phyloP scores from a whole-genome alignment of 208 protist genomes.

The Naegleria lovaniensis region DNA sequence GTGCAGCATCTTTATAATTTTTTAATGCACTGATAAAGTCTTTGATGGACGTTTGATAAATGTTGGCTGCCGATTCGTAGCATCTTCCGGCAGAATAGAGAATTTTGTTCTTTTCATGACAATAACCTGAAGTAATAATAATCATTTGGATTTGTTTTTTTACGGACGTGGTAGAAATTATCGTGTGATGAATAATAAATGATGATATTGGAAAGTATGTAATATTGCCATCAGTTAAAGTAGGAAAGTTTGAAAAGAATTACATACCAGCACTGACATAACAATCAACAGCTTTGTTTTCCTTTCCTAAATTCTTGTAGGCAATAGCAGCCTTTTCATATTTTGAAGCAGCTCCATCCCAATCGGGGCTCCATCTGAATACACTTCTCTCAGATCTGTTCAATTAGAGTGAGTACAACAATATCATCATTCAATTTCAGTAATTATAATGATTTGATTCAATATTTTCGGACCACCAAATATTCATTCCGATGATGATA shows the following conservation, averaged over 20 bases:
- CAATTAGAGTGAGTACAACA: no score
- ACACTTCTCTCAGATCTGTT: neutral
- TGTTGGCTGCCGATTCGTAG: neutral
- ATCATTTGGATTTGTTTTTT: no score
- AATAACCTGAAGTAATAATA: neutral
- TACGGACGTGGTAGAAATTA: no score
- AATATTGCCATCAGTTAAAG: no score
- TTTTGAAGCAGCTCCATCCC: slow-evolving; percentile 5
- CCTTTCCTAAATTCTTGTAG: neutral
- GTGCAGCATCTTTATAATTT: neutral
- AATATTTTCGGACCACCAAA: no score
- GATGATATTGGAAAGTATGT: no score
- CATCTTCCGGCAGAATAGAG: neutral
- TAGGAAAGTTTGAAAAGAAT: neutral
- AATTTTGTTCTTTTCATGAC: neutral
- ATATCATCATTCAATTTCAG: no score
- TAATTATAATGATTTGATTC: no score
- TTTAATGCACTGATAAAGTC: neutral
- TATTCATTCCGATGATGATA: no score
- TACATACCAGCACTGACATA: neutral
- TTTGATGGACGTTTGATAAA: neutral
- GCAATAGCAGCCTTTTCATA: neutral
- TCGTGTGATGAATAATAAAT: no score
- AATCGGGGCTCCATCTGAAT: neutral
- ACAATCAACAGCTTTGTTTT: neutral